Percentiles rank a stretch among this genome's conserved stretches.
These are phyloP conservation scores for Mallotus nudiflorus DNA, from an alignment of 345 rosid genomes.

Conservation along the genomic window DNA sequence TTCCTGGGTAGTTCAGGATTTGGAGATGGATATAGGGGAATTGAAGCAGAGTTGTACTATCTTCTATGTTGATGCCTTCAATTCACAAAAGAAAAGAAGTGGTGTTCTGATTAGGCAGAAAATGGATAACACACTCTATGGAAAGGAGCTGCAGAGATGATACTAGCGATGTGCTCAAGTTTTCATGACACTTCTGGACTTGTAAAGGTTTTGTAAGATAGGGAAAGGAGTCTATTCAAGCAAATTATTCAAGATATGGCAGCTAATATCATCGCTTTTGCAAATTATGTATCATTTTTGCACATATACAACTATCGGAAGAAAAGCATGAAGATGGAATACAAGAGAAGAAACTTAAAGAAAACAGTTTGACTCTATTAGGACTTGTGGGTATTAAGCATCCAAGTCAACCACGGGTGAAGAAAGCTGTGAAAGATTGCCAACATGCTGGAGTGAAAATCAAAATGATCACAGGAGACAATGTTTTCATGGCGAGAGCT, in stretches of 20 bases:
- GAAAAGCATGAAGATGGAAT: slow-evolving; percentile 15
- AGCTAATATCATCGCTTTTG: slow-evolving; percentile 61
- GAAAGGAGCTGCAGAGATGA: slow-evolving; percentile 86
- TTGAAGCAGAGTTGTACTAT: slow-evolving; percentile 38
- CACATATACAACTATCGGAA: slow-evolving; percentile 41
- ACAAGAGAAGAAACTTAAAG: slow-evolving; percentile 35
- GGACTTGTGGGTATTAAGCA: slow-evolving; percentile 76
- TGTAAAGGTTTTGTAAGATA: slow-evolving; percentile 29
- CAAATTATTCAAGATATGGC: slow-evolving; percentile 63
- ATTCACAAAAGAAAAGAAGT: slow-evolving; percentile 67
- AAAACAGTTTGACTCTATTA: slow-evolving; percentile 45
- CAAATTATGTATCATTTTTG: slow-evolving; percentile 79
- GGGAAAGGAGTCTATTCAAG: slow-evolving; percentile 36
- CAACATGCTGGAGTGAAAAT: slow-evolving; percentile 65
- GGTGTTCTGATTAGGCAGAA: slow-evolving; percentile 50
- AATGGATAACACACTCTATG: slow-evolving; percentile 42
- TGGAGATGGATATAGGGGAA: slow-evolving; percentile 52
- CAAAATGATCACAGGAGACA: slow-evolving; percentile 85
- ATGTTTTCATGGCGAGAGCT: slow-evolving; percentile 72
- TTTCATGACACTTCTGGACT: slow-evolving; percentile 54
- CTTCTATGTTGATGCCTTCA: slow-evolving; percentile 65
- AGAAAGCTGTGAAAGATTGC: slow-evolving; percentile 61
- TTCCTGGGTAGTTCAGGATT: slow-evolving; percentile 57
- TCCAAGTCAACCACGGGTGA: slow-evolving; percentile 65
- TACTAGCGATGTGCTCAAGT: slow-evolving; percentile 61